phyloP scores from a whole-genome alignment of 331 rosid species.

The Telfairia occidentalis region DNA sequence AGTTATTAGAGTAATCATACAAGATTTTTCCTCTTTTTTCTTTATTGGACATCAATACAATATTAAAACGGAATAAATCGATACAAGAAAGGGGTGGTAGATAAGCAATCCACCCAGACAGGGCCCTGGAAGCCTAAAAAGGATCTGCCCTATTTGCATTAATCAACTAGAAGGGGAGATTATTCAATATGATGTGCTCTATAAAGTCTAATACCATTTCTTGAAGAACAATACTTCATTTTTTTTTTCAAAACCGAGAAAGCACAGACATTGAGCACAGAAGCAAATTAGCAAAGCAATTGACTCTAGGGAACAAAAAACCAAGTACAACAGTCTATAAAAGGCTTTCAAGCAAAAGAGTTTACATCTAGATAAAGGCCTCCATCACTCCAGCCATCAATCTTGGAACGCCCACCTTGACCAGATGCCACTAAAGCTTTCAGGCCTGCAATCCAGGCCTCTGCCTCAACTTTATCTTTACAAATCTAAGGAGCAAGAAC shows the following conservation, averaged over 20 bases:
- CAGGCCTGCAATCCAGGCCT: slow-evolving; percentile 92
- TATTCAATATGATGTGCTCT: not conserved
- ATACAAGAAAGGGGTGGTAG: not conserved
- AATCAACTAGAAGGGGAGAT: not conserved
- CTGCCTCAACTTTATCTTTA: slow-evolving; percentile 93
- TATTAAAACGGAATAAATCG: not conserved
- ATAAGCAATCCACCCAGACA: not conserved
- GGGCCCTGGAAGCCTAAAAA: not conserved
- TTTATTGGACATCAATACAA: not conserved
- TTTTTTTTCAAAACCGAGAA: not conserved
- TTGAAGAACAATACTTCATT: not conserved
- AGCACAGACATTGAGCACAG: not conserved
- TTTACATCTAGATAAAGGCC: slow-evolving; percentile 83
- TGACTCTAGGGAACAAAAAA: slow-evolving; percentile 8
- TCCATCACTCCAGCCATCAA: slow-evolving; percentile 96
- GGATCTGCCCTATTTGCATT: not conserved
- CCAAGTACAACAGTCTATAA: slow-evolving; percentile 4
- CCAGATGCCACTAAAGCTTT: slow-evolving; percentile 66
- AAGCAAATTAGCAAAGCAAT: slow-evolving; percentile 2
- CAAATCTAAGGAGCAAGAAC: slow-evolving; percentile 49
- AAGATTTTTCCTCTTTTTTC: not conserved
- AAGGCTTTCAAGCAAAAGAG: slow-evolving; percentile 15
- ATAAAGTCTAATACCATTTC: not conserved
- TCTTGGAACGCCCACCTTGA: slow-evolving; percentile 93
- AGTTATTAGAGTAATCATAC: not conserved